Evolutionary conservation across 2,329 filamentous ascomycete genomes (phyloP), one percentile per base, ranked within the genome.

Genomic region (Delphinella strobiligena): DNA sequence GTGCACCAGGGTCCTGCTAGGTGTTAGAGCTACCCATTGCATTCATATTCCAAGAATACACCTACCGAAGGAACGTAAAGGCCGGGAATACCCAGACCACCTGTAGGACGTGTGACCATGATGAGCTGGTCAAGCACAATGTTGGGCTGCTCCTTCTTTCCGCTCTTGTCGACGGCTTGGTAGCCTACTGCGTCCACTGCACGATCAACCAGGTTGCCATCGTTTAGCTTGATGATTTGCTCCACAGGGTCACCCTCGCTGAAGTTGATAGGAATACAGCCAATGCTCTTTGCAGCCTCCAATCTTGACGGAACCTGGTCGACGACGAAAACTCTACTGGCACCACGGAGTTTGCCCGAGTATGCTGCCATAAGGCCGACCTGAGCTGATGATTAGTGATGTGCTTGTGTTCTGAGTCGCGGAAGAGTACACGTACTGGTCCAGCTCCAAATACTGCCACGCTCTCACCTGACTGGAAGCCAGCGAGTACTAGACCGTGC

Each of bases 121-220:
- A 80, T 80, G 60, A 78, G 66, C 46, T 77, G 74, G 49, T 80
- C 75, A 0, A 78, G 62, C 4, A 79, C 74, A 40, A 78, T 68
- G 45, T 77, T 78, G 2, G 75, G 74, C 49, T 72, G 68, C 51
- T 80, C 75, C 22, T 71, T 71, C 45, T 67, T 69, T 2, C 72
- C 74, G 2, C 67, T 67, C 10, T 65, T 61, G 30, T 64, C 64
- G 2, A 75, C 69, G 9, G 76, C 77, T 49, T 81, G 75, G 50
- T 80, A 81, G 0, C 76, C 77, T 0, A 82, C 78, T 9, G 74
- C 73, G 56, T 81, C 78, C 0, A 81, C 72, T 1, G 73, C 71
- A 4, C 78, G 63, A 47, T 80, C 75, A 2, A 80, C 75, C 71
- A 74, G 72, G 36, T 43, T 38, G 0, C 68, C 73, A 1, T 62